Evolutionary conservation across 495 filamentous ascomycete species (phyloP), one percentile per base, ranked within the genome.

Genomic region (Saxophila tyrrhenica): DNA sequence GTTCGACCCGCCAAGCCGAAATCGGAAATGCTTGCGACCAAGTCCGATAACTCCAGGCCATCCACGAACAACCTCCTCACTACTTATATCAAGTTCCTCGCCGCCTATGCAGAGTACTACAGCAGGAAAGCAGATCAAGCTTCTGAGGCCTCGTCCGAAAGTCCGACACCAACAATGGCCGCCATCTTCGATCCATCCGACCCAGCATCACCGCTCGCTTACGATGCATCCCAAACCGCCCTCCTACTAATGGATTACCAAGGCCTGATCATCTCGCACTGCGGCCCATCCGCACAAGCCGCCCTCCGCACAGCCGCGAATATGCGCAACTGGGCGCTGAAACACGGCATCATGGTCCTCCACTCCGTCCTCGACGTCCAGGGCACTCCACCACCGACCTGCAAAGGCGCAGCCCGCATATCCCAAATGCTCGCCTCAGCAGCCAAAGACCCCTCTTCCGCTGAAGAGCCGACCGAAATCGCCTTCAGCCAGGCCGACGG

Each of bases 181-280:
- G 35, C 58, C 17, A 44, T 55, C 46, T 58, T 63, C 25, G 42
- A 60, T 49, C 1, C 54, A 13, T 39, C 51, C 29, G 54, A 64
- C 52, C 20, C 23, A 32, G 50, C 62, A 46, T 54, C 62, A 41
- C 64, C 63, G 32, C 57, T 63, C 21, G 51, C 62, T 52, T 69
- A 69, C 46, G 48, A 42, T 16, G 58, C 65, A 10, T 57, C 50
- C 2, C 65, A 69, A 43, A 70, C 68, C 1, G 68, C 68, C 2
- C 50, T 70, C 2, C 59, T 70, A 25, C 60, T 70, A 0, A 50
- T 69, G 0, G 68, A 70, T 55, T 70, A 64, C 49, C 66, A 70
- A 55, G 38, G 55, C 48, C 42, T 65, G 35, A 62, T 64, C 29
- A 55, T 66, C 25, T 10, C 50, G 17, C 24, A 47, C 25, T 38